Conservation (phyloP, 768 basidiomycete species). For the Lactarius pseudohatsudake region DNA sequence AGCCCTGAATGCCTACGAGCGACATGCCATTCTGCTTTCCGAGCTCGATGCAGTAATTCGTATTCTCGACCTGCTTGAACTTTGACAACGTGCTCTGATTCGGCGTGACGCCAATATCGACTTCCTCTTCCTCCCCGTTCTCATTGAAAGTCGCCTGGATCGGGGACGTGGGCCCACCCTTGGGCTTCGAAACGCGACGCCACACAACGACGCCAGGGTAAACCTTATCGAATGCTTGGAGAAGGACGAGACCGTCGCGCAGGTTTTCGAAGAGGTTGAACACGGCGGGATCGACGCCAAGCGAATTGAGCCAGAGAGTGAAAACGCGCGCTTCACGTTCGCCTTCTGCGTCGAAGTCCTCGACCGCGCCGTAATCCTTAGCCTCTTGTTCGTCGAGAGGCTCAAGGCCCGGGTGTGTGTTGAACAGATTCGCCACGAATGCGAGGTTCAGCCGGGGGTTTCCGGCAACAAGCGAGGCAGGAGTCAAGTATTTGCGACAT, state of each 20-base stretch:
- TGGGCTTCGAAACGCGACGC: constrained; percentile 95
- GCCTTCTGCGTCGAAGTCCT: constrained; percentile 99
- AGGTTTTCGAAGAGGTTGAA: constrained; percentile 97
- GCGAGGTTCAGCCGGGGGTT: constrained; percentile 98
- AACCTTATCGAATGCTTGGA: constrained; percentile 97
- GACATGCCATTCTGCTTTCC: constrained; percentile 93
- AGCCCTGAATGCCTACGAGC: constrained; percentile 95
- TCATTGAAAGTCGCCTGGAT: constrained; percentile 28
- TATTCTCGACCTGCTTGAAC: constrained; percentile 98
- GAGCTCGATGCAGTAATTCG: constrained; percentile 93
- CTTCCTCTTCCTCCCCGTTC: constrained; percentile 69
- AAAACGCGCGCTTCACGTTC: constrained; percentile 98
- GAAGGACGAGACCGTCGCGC: constrained; percentile 85
- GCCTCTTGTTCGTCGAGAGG: constrained; percentile 94
- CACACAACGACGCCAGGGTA: constrained; percentile 89
- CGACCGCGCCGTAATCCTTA: constrained; percentile 84
- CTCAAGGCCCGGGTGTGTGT: constrained; percentile 92
- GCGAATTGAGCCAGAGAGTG: constrained; percentile 96
- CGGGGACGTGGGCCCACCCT: constrained; percentile 53
- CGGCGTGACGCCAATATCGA: constrained; percentile 78
- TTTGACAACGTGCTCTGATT: constrained; percentile 84
- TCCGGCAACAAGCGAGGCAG: constrained; percentile 86
- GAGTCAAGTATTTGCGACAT: constrained; percentile 94
- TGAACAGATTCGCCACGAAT: constrained; percentile 98
- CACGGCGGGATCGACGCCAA: constrained; percentile 94